Percentiles rank a stretch among this genome's conserved stretches.
phyloP scores from a whole-genome alignment of 148 eudicot genomes.

The Salicornia ramosissima region DNA sequence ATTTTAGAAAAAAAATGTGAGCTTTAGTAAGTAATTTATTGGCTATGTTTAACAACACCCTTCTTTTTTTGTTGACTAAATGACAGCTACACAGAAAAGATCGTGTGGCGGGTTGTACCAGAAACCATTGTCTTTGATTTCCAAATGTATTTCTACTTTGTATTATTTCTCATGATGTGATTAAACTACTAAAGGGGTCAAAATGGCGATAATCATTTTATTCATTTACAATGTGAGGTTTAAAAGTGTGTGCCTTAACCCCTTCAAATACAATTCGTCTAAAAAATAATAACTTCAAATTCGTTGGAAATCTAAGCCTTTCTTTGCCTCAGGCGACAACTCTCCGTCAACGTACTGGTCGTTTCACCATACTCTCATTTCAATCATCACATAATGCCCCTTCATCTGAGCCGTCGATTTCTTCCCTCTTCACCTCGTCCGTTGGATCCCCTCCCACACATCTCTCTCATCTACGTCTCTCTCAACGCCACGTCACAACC shows the following conservation, averaged over 20 bases:
- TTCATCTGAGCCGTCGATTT: conserved; percentile 38
- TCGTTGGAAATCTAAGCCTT: conserved; percentile 23
- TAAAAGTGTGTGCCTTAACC: conserved; percentile 31
- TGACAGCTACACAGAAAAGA: too few relatives aligned
- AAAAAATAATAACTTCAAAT: conserved; percentile 5
- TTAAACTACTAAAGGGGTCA: too few relatives aligned
- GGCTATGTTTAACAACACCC: too few relatives aligned
- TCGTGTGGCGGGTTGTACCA: too few relatives aligned
- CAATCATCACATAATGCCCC: conserved; percentile 24
- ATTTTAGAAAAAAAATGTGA: too few relatives aligned
- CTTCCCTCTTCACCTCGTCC: conserved; percentile 45
- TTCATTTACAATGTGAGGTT: too few relatives aligned
- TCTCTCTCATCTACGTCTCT: conserved; percentile 37
- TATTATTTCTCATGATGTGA: too few relatives aligned
- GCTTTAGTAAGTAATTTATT: too few relatives aligned
- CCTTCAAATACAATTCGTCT: conserved; percentile 17
- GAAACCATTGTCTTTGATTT: too few relatives aligned
- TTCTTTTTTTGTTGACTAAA: too few relatives aligned
- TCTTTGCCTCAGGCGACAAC: conserved; percentile 13
- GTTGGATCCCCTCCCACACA: conserved; percentile 46
- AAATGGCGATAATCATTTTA: too few relatives aligned
- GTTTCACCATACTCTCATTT: conserved; percentile 30
- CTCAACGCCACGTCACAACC: conserved; percentile 58
- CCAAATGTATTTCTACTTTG: too few relatives aligned
- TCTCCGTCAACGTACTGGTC: conserved; percentile 30